Percentiles rank a stretch among this genome's conserved stretches.
These are phyloP conservation scores for Bothriochloa decipiens DNA, from an alignment of 176 grass and related monocot species.

Conservation along the genomic window DNA sequence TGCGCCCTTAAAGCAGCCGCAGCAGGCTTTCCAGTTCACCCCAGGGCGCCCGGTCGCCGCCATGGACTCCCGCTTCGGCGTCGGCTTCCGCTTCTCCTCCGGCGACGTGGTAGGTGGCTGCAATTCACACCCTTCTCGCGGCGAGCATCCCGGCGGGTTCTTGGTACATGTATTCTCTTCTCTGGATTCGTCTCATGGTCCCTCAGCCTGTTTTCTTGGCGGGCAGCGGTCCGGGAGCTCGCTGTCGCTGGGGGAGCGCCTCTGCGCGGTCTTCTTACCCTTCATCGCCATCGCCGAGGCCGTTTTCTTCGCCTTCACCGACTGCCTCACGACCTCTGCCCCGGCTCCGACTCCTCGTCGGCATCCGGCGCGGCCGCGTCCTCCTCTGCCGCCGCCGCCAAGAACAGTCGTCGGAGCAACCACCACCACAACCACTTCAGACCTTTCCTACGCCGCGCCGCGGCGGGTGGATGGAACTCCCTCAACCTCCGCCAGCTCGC, in stretches of 20 bases:
- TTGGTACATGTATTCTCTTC: neutral
- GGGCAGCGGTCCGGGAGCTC: constrained; percentile 57
- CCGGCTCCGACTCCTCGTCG: neutral
- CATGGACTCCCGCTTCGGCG: constrained; percentile 41
- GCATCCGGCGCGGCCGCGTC: neutral
- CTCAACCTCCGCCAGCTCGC: constrained; percentile 45
- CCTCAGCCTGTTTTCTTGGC: neutral
- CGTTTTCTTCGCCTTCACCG: constrained; percentile 55
- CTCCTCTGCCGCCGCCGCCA: constrained; percentile 28
- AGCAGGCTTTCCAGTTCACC: neutral
- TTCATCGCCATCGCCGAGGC: constrained; percentile 57
- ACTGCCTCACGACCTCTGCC: constrained; percentile 60
- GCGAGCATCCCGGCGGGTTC: neutral
- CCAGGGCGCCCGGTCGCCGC: neutral
- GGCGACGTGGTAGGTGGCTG: neutral
- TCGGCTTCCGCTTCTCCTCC: constrained; percentile 42
- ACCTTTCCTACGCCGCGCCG: neutral
- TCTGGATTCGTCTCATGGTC: neutral
- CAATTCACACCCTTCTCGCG: neutral
- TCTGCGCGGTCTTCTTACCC: constrained; percentile 62
- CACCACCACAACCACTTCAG: neutral
- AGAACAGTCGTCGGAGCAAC: neutral
- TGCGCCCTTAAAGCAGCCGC: too few relatives aligned
- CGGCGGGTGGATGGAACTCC: neutral
- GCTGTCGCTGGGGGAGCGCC: constrained; percentile 72